A percentile compares a stretch with the other conserved stretches of the same genome.
These are phyloP conservation scores for Cercospora beticola DNA, from an alignment of 2,329 filamentous ascomycete species.

Conservation along the genomic window DNA sequence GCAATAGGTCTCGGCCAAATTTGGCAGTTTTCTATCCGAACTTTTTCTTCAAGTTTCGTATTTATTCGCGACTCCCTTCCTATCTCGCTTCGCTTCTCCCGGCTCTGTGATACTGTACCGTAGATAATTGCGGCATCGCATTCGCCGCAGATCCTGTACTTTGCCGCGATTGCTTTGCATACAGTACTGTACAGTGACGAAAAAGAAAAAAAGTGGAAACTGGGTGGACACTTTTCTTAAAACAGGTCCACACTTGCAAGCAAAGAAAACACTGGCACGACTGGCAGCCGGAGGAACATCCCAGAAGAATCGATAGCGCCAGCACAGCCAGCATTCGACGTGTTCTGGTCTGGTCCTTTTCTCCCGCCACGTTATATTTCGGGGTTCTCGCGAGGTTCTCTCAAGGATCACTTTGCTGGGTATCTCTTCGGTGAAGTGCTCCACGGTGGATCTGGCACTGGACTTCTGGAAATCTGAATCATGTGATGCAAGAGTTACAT, in stretches of 20 bases:
- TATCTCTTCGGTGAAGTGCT: neutral
- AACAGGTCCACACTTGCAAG: neutral
- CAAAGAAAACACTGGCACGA: neutral
- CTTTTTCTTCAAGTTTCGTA: neutral
- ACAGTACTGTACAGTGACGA: neutral
- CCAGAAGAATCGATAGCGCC: too few species aligned
- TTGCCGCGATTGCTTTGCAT: neutral
- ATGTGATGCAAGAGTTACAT: neutral
- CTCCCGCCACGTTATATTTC: neutral
- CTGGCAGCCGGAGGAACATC: too few species aligned
- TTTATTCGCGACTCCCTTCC: neutral
- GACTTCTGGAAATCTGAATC: neutral
- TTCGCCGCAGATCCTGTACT: neutral
- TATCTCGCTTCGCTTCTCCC: neutral
- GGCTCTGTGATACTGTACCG: neutral
- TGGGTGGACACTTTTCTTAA: neutral
- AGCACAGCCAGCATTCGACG: too few species aligned
- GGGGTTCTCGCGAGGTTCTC: neutral
- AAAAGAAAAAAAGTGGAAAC: neutral
- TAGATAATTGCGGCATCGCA: neutral
- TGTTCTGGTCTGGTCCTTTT: neutral
- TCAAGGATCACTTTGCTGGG: neutral
- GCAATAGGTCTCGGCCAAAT: neutral
- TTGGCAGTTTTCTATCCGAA: neutral
- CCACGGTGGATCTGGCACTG: neutral